These are phyloP conservation scores for Diphasiastrum complanatum DNA, from an alignment of 83 land plant genomes.

Conservation along the genomic window DNA sequence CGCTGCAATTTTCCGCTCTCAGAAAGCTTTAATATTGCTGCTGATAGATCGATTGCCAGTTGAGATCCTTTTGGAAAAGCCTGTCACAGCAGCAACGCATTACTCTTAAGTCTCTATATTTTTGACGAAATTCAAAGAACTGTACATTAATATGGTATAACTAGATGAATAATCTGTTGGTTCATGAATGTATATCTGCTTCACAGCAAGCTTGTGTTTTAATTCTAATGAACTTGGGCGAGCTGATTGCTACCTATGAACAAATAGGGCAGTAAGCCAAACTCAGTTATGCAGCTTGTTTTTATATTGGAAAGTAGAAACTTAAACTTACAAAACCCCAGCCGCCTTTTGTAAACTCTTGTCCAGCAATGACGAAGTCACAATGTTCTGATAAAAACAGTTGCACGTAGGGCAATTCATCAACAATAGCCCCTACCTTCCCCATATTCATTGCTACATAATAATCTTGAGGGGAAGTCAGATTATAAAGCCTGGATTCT, in stretches of 20 bases:
- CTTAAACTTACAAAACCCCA: conserved; percentile 1
- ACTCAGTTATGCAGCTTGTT: too few species aligned
- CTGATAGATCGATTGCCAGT: neutral
- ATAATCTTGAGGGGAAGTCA: neutral
- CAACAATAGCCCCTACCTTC: neutral
- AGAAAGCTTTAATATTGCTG: neutral
- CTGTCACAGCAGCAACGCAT: too few species aligned
- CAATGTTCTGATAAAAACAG: neutral
- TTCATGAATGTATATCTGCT: too few species aligned
- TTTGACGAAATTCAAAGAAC: too few species aligned
- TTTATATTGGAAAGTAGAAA: too few species aligned
- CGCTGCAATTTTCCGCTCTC: neutral
- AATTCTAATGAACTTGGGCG: too few species aligned
- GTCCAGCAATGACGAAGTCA: neutral
- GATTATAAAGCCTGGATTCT: neutral
- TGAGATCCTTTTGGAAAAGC: neutral
- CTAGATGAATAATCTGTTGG: too few species aligned
- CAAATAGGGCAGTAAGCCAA: too few species aligned
- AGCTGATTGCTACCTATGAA: too few species aligned
- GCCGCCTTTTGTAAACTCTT: neutral
- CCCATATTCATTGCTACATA: neutral
- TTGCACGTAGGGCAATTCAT: neutral
- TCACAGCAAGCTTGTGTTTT: too few species aligned
- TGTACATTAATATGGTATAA: too few species aligned
- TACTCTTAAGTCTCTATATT: too few species aligned